Conservation (phyloP, 176 grass and related monocot genomes). For the Oryza nivara region DNA sequence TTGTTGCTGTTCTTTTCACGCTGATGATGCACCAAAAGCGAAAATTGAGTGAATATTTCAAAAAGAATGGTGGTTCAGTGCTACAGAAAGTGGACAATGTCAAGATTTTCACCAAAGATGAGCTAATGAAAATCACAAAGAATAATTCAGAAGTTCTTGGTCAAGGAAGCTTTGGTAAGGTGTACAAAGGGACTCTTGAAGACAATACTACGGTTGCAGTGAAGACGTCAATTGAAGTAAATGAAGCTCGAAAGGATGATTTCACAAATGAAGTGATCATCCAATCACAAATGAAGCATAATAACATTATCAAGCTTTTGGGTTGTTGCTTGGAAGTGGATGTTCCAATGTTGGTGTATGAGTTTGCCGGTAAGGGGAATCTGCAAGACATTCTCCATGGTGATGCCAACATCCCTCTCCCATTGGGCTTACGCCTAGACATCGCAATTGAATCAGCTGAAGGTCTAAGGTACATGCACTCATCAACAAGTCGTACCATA, state of each 20-base stretch:
- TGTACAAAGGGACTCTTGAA: constrained; percentile 19
- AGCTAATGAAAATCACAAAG: constrained; percentile 12
- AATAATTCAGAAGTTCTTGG: constrained; percentile 21
- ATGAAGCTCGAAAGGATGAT: neutral
- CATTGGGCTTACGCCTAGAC: neutral
- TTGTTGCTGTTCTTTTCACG: neutral
- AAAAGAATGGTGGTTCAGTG: neutral
- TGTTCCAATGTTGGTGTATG: constrained; percentile 30
- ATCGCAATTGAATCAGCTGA: constrained; percentile 19
- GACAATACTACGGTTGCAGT: constrained; percentile 11
- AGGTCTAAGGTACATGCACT: constrained; percentile 14
- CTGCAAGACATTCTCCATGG: constrained; percentile 3
- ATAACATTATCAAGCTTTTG: constrained; percentile 7
- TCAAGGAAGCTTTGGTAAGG: constrained; percentile 2
- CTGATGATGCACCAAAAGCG: neutral
- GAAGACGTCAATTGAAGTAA: constrained; percentile 13
- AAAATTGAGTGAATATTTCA: neutral
- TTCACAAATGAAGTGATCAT: constrained; percentile 7
- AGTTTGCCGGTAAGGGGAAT: constrained; percentile 20
- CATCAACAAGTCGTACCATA: neutral
- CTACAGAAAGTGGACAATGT: neutral
- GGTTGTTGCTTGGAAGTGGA: constrained; percentile 18
- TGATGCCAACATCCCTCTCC: neutral
- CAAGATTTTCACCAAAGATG: constrained; percentile 3
- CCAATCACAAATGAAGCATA: neutral